Evolutionary conservation across 1,284 basidiomycete species (phyloP), one percentile per base, ranked within the genome.

Genomic region (Rhodotorula sp.): DNA sequence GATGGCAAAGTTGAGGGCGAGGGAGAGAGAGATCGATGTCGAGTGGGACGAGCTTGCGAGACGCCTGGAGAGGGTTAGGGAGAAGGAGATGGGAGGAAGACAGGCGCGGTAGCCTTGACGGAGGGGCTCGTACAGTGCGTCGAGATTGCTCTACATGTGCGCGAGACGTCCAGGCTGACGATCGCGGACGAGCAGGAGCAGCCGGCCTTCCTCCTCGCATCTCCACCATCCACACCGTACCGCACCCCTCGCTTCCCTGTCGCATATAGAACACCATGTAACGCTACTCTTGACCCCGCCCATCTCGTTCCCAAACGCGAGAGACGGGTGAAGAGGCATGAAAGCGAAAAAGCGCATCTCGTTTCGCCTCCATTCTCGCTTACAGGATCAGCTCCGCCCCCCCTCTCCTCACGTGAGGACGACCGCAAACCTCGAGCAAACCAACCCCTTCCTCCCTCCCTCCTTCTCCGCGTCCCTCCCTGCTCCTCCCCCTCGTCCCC

Each of bases 11-110:
- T 58, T 70, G 24, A 49, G 51, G 15, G 2, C 39, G 22, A 62
- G 62, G 57, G 54, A 62, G 48, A 48, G 58, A 44, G 60, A 70
- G 34, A n/a, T 70, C 9, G 51, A 54, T 6, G 53, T 27, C 10
- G 65, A 70, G 57, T 36, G 54, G 22, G 24, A 47, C 5, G 52
- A 64, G 61, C 22, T 70, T 20, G 49, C 22, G 58, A 29, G 13
- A 22, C 48, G 49, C 47, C 47, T 59, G 17, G 47, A 59, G 58
- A 22, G 58, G 30, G 58, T 47, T 11, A 34, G n/a, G 32, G 32
- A 19, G 47, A 49, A 15, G 39, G 39, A 44, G 39, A 44, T 10
- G 47, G 47, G 47, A 49, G 7, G 20, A 11, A 15, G 22, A n/a
- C 6, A 27, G 6, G 30, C 13, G 11, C 39, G 39, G 11, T 44